phyloP scores from a whole-genome alignment of 495 filamentous ascomycete genomes.

The Lichenothelia convexa region DNA sequence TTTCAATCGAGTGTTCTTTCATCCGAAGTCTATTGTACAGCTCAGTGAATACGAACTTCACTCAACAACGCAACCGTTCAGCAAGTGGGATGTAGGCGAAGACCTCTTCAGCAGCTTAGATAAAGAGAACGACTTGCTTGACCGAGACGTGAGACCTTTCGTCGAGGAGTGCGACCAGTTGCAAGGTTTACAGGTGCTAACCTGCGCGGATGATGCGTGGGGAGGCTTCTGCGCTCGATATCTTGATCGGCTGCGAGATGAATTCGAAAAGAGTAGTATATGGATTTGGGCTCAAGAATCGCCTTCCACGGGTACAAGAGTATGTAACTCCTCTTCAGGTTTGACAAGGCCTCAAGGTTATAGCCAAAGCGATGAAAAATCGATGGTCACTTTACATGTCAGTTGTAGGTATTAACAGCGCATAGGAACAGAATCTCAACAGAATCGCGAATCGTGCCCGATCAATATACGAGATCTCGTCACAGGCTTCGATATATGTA shows the following conservation, averaged over 20 bases:
- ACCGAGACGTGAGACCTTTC: slow-evolving; percentile 72
- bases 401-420: too few relatives aligned
- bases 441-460: too few relatives aligned
- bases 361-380: too few relatives aligned
- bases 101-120: slow-evolving; percentile 71
- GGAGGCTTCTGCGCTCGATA: slow-evolving; percentile 70
- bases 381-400: too few relatives aligned
- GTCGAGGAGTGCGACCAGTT: slow-evolving; percentile 86
- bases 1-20: slow-evolving; percentile 77
- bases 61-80: slow-evolving; percentile 62
- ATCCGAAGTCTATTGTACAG: slow-evolving; percentile 75
- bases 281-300: slow-evolving; percentile 81
- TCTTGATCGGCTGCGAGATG: slow-evolving; percentile 66
- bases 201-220: slow-evolving; percentile 77
- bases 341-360: too few relatives aligned
- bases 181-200: slow-evolving; percentile 70
- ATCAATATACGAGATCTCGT: slow-evolving; percentile 44
- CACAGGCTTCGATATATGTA: slow-evolving; percentile 58
- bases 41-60: slow-evolving; percentile 74
- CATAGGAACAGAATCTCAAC: too few relatives aligned
- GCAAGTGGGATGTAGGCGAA: slow-evolving; percentile 59
- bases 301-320: too few relatives aligned
- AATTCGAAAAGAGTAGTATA: slow-evolving; percentile 69
- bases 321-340: too few relatives aligned
- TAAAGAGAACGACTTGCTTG: slow-evolving; percentile 69